Evolutionary conservation across 129 eudicot genomes (phyloP).

Genomic region (Flaveria bidentis): DNA sequence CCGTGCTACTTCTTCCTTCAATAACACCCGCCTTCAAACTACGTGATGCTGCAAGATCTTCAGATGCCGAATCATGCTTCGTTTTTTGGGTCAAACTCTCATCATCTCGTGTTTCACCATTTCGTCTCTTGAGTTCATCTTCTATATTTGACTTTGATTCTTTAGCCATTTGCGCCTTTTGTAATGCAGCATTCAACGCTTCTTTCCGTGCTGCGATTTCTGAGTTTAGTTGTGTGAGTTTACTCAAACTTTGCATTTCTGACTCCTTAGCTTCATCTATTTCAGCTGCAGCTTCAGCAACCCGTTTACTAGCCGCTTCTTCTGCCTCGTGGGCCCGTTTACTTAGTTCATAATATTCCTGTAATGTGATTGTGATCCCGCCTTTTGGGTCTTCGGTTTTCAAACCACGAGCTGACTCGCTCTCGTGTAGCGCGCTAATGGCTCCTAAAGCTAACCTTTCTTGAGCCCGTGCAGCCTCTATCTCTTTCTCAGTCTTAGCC

Average conservation of each 20-base stretch:
- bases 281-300: constrained; percentile 59
- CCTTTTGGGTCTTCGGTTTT: constrained; percentile 48
- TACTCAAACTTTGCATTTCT: constrained; percentile 55
- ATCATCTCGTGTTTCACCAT: constrained; percentile 52
- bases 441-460: constrained; percentile 83
- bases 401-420: constrained; percentile 54
- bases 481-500: constrained; percentile 67
- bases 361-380: constrained; percentile 68
- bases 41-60: constrained; percentile 8
- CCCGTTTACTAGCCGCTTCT: constrained; percentile 61
- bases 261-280: constrained; percentile 74
- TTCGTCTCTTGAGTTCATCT: constrained; percentile 69
- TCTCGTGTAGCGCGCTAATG: constrained; percentile 64
- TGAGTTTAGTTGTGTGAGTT: constrained; percentile 55
- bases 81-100: constrained; percentile 19
- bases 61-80: constrained; percentile 29
- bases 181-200: constrained; percentile 51
- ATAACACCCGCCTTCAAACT: constrained; percentile 20
- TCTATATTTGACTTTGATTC: constrained; percentile 64
- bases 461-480: constrained; percentile 78
- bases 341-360: constrained; percentile 81
- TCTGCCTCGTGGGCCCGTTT: constrained; percentile 80
- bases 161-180: constrained; percentile 70
- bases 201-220: constrained; percentile 54
- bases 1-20: constrained; percentile 30